A percentile compares a stretch with the other conserved stretches of the same genome.
Evolutionary conservation across 805 yeast species (phyloP).

Genomic region (Lachancea sp.): DNA sequence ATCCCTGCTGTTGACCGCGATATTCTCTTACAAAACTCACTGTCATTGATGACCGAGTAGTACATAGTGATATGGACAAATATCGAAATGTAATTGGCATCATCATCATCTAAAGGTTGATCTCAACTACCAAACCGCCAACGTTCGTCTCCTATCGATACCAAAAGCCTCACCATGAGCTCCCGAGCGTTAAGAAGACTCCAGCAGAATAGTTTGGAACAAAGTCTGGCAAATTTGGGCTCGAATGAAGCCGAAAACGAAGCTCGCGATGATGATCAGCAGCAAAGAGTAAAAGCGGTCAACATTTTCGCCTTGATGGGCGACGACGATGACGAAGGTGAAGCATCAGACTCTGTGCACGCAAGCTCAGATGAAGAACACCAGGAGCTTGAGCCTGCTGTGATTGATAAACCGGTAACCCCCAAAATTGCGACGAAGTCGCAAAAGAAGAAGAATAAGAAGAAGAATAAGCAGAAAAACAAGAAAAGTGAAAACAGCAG

Average conservation of each 20-base stretch:
- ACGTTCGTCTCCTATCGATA: background rate
- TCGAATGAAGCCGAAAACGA: background rate
- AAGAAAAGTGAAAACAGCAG: conserved; percentile 16
- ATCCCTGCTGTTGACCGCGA: too few species aligned
- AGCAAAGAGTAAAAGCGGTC: conserved; percentile 2
- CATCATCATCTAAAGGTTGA: too few species aligned
- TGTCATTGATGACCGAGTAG: too few species aligned
- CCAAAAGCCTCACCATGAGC: conserved; percentile 22
- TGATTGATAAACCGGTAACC: background rate
- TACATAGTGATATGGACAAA: too few species aligned
- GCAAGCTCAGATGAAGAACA: conserved; percentile 5
- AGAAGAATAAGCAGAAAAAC: conserved; percentile 28
- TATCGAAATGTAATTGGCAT: too few species aligned
- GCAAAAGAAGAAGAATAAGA: conserved; percentile 23
- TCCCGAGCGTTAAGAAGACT: conserved; percentile 33
- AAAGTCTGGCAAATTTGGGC: conserved; percentile 6
- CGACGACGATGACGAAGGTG: conserved; percentile 15
- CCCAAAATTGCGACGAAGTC: conserved; percentile 20
- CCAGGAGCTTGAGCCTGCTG: conserved; percentile 1
- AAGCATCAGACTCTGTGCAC: background rate
- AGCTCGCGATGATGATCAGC: conserved; percentile 5
- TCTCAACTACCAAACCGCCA: too few species aligned
- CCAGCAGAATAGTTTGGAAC: conserved; percentile 23
- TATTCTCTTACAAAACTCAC: too few species aligned
- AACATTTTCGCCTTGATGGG: conserved; percentile 27